Evolutionary conservation across 306 rosid species (phyloP).

Genomic region (Pachyrhizus erosus): DNA sequence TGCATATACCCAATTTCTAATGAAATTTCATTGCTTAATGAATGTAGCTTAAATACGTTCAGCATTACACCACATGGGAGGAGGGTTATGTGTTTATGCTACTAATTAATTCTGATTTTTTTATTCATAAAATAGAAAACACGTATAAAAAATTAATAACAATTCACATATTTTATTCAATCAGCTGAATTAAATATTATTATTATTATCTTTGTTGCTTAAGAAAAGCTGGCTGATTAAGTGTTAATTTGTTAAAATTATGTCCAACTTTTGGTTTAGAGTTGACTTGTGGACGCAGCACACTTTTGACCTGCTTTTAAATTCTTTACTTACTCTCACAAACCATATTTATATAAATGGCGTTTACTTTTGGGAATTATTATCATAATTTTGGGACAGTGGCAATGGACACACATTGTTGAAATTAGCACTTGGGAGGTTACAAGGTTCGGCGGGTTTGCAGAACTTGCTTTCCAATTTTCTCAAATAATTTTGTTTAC

Average conservation of each 20-base stretch:
- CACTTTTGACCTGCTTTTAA: constrained; percentile 15
- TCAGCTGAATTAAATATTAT: background rate
- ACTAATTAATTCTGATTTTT: background rate
- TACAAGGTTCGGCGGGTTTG: constrained; percentile 58
- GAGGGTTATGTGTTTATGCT: background rate
- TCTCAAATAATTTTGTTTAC: constrained; percentile 43
- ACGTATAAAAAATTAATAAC: too few species aligned
- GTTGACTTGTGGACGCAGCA: constrained; percentile 1
- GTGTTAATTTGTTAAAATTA: background rate
- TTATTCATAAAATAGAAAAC: too few species aligned
- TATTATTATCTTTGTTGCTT: background rate
- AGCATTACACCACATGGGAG: background rate
- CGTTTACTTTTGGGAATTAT: constrained; percentile 22
- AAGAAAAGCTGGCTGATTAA: background rate
- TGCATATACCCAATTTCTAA: constrained; percentile 8
- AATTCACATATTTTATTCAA: too few species aligned
- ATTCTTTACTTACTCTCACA: background rate
- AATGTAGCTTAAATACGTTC: background rate
- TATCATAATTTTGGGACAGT: background rate
- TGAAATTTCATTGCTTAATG: background rate
- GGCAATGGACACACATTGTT: background rate
- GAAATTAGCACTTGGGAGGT: constrained; percentile 22
- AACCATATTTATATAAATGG: background rate
- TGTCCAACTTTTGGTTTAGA: constrained; percentile 1
- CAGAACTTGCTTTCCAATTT: constrained; percentile 43